Evolutionary conservation across 2,329 filamentous ascomycete species (phyloP), one percentile per base, ranked within the genome.

Genomic region (Fusarium begoniae): DNA sequence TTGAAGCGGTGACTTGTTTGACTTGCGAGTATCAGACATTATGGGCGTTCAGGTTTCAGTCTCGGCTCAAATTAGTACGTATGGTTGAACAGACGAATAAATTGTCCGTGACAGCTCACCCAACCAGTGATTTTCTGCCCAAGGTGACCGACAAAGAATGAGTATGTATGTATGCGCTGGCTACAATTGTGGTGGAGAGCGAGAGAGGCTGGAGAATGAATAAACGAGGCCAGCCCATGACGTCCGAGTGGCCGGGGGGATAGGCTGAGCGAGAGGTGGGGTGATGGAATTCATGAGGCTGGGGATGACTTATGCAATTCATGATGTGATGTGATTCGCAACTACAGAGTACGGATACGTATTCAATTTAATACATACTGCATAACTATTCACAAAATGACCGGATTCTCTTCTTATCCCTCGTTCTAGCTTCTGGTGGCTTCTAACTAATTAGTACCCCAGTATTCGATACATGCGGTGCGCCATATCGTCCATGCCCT

Each of bases 1-100:
- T 50, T 72, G 61, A 56, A 80, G 73, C 50, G 77, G 77, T 64
- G 74, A 72, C 62, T 74, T 75, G 62, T 69, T 69, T 43, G 72
- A 64, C 41, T 71, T 74, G 61, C 73, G 73, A 55, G 74, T 68
- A 30, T 77, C 72, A 48, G 70, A 57, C 73, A 75, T 75, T 45
- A 43, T 30, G 66, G 57, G 58, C 41, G 50, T 24, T 69, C 43
- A 24, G 51, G 37, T 32, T 17, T 43, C 40, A 40, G 35, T 50
- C 38, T 44, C 26, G n/a, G 53, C 60, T 48, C 41, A 47, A 44
- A 51, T 37, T 38, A 55, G 20, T 40, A 32, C 51, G 44, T 64
- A 50, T 24, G 32, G 37, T 57, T 47, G 41, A 56, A 56, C 41
- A 41, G 32, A 26, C 22, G 22, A 40, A 24, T 20, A 43, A 40